phyloP scores from a whole-genome alignment of 75 land plant genomes.

The Cupressus sempervirens region DNA sequence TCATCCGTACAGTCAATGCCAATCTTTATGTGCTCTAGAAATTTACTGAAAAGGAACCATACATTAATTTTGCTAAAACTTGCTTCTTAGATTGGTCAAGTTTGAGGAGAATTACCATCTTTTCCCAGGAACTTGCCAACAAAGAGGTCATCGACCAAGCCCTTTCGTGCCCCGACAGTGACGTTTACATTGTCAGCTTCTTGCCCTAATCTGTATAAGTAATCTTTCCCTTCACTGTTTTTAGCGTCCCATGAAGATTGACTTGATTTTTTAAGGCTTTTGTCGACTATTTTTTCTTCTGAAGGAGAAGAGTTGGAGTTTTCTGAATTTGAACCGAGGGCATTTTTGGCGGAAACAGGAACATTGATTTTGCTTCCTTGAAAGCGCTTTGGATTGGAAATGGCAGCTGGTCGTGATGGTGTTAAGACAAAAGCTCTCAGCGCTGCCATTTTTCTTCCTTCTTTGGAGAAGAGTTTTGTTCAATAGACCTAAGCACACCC shows the following conservation, averaged over 20 bases:
- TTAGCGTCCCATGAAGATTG: constrained; percentile 91
- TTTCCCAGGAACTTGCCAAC: constrained; percentile 82
- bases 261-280: constrained; percentile 23
- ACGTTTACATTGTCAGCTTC: constrained; percentile 91
- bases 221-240: constrained; percentile 77
- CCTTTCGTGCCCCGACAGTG: constrained; percentile 79
- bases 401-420: neutral
- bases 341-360: neutral
- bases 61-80: too few species aligned
- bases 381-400: neutral
- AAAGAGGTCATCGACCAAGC: constrained; percentile 80
- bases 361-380: neutral
- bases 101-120: constrained; percentile 49
- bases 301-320: neutral
- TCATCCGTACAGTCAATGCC: too few species aligned
- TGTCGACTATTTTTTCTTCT: neutral
- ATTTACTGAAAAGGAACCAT: too few species aligned
- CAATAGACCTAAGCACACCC: neutral
- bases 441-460: neutral
- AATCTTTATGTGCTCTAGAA: too few species aligned
- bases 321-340: neutral
- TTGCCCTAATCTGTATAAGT: constrained; percentile 80
- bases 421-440: neutral
- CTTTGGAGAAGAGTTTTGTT: neutral
- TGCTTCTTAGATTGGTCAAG: too few species aligned